phyloP scores from a whole-genome alignment of 2,329 filamentous ascomycete genomes.

The Dothiorella sarmentorum region DNA sequence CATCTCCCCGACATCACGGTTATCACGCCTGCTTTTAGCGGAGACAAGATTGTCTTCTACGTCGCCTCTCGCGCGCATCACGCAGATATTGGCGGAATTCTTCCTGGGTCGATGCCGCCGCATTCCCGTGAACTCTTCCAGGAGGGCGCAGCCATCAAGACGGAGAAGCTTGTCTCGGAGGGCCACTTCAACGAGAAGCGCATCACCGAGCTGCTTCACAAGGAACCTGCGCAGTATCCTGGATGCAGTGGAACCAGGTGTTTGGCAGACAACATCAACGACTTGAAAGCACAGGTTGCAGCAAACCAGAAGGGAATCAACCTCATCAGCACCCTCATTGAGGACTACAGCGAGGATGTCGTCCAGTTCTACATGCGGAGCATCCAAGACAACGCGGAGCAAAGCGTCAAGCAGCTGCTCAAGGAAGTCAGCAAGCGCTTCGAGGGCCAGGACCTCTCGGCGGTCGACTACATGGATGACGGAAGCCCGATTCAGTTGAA shows the following conservation, averaged over 20 bases:
- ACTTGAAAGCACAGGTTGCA: conserved; percentile 81
- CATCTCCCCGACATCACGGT: conserved; percentile 82
- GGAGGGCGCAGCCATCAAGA: conserved; percentile 55
- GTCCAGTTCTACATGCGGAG: conserved; percentile 82
- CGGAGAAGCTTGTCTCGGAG: conserved; percentile 67
- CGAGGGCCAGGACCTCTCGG: conserved; percentile 66
- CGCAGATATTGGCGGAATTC: conserved; percentile 79
- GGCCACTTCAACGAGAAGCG: conserved; percentile 76
- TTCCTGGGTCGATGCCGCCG: conserved; percentile 80
- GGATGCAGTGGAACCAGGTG: conserved; percentile 77
- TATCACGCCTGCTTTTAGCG: conserved; percentile 73
- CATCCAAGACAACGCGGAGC: conserved; percentile 77
- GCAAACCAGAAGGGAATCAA: conserved; percentile 84
- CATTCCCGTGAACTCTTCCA: conserved; percentile 60
- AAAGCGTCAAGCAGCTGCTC: conserved; percentile 69
- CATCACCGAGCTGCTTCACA: conserved; percentile 67
- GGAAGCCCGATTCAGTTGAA: conserved; percentile 73
- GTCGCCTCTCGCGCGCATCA: conserved; percentile 78
- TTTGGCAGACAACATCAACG: conserved; percentile 78
- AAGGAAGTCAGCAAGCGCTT: conserved; percentile 69
- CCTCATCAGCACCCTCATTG: conserved; percentile 69
- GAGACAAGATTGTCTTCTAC: conserved; percentile 74
- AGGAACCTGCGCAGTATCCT: conserved; percentile 69
- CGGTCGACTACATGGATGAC: conserved; percentile 84
- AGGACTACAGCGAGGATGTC: conserved; percentile 71